Conservation (phyloP, 1,139 yeast species). For the Lodderomyces metapsilosis region DNA sequence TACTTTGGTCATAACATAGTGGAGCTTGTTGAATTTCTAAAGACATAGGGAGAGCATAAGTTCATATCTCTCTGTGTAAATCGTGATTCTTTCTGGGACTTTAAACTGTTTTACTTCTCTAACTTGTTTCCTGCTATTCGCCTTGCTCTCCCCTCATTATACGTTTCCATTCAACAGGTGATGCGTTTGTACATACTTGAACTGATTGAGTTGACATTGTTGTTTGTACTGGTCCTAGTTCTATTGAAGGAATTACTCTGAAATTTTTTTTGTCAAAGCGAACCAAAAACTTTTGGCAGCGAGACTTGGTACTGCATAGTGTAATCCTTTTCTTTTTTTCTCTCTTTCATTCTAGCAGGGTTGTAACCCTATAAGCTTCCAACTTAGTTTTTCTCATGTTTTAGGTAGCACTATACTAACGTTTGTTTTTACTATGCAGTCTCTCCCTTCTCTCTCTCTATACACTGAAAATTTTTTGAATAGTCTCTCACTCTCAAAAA, state of each 20-base stretch:
- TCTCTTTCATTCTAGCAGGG: conserved; percentile 9
- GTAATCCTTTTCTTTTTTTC: neutral
- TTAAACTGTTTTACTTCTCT: too few relatives aligned
- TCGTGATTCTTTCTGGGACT: too few relatives aligned
- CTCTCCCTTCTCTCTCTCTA: neutral
- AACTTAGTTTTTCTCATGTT: too few relatives aligned
- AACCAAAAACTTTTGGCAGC: neutral
- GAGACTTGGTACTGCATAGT: neutral
- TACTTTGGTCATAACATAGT: conserved; percentile 14
- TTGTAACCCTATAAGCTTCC: conserved; percentile 1
- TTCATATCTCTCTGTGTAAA: too few relatives aligned
- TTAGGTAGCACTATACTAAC: neutral
- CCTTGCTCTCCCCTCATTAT: neutral
- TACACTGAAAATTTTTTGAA: conserved; percentile 13
- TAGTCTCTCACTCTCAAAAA: too few relatives aligned
- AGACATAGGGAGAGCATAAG: too few relatives aligned
- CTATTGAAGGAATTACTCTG: conserved; percentile 4
- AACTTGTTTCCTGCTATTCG: conserved; percentile 7
- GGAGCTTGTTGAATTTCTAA: too few relatives aligned
- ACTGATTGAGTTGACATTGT: conserved; percentile 65
- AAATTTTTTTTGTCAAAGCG: conserved; percentile 8
- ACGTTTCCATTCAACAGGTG: neutral
- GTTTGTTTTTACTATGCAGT: neutral
- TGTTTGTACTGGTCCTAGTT: conserved; percentile 5
- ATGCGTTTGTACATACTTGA: conserved; percentile 50